Conservation (phyloP, 306 rosid species). For the Biancaea sappan region DNA sequence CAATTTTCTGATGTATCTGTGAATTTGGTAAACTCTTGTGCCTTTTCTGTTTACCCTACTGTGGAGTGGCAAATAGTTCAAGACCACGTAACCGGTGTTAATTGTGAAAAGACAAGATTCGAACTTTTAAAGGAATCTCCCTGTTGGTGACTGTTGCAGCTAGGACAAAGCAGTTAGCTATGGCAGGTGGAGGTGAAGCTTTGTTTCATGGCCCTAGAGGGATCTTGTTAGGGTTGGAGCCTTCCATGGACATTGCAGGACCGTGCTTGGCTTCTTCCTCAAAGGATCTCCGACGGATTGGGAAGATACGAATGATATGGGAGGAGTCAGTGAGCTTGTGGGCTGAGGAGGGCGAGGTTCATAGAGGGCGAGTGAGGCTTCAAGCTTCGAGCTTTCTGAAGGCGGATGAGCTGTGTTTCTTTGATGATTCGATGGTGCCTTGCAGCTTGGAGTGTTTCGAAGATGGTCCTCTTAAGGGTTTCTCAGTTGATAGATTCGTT, state of each 20-base stretch:
- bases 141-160: conserved; percentile 43
- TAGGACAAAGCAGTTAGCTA: conserved; percentile 60
- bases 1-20: conserved; percentile 5
- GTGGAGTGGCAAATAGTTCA: conserved; percentile 35
- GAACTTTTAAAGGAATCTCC: background rate
- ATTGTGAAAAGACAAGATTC: background rate
- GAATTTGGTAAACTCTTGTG: conserved; percentile 5
- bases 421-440: conserved; percentile 84
- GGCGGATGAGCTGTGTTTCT: conserved; percentile 79
- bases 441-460: conserved; percentile 83
- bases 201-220: conserved; percentile 60
- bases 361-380: conserved; percentile 72
- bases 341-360: conserved; percentile 85
- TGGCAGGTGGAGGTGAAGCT: conserved; percentile 51
- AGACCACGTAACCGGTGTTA: conserved; percentile 28
- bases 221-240: conserved; percentile 60
- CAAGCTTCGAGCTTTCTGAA: conserved; percentile 69
- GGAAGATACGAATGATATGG: conserved; percentile 86
- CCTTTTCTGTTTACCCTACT: conserved; percentile 2
- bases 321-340: conserved; percentile 90
- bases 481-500: conserved; percentile 83
- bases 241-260: conserved; percentile 49
- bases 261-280: conserved; percentile 42
- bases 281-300: conserved; percentile 77
- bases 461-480: conserved; percentile 80